Evolutionary conservation across 495 filamentous ascomycete species (phyloP).

Genomic region (Penicillium cosmopolitanum): DNA sequence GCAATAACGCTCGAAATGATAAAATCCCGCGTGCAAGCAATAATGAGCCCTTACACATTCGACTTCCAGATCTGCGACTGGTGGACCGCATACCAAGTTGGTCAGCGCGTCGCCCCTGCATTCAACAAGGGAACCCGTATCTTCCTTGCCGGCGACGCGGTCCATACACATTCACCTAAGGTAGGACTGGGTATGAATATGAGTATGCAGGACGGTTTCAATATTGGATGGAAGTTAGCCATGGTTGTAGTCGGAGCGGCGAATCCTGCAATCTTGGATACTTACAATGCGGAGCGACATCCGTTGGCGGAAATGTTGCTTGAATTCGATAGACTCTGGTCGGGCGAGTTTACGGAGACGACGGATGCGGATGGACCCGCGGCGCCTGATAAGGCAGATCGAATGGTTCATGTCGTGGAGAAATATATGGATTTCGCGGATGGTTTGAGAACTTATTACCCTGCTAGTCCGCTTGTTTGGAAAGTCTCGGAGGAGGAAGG

Average conservation of each 20-base stretch:
- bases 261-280: slow-evolving; percentile 60
- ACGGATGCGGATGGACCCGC: not conserved
- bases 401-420: slow-evolving; percentile 34
- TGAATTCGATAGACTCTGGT: slow-evolving; percentile 61
- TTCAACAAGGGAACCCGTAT: slow-evolving; percentile 70
- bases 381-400: slow-evolving; percentile 16
- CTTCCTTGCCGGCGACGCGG: slow-evolving; percentile 80
- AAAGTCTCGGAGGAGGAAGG: slow-evolving; percentile 24
- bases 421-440: slow-evolving; percentile 39
- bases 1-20: slow-evolving; percentile 64
- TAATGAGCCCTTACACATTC: slow-evolving; percentile 63
- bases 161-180: slow-evolving; percentile 82
- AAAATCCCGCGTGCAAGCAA: slow-evolving; percentile 60
- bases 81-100: slow-evolving; percentile 68
- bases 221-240: slow-evolving; percentile 82
- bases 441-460: slow-evolving; percentile 42
- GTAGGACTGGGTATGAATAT: slow-evolving; percentile 89
- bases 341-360: slow-evolving; percentile 24
- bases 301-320: slow-evolving; percentile 71
- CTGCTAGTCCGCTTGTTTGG: slow-evolving; percentile 32
- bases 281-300: slow-evolving; percentile 73
- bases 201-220: slow-evolving; percentile 77
- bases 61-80: slow-evolving; percentile 58
- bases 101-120: slow-evolving; percentile 70
- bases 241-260: slow-evolving; percentile 64